Conservation (phyloP, 768 basidiomycete genomes). For the Dioszegia crocea region DNA sequence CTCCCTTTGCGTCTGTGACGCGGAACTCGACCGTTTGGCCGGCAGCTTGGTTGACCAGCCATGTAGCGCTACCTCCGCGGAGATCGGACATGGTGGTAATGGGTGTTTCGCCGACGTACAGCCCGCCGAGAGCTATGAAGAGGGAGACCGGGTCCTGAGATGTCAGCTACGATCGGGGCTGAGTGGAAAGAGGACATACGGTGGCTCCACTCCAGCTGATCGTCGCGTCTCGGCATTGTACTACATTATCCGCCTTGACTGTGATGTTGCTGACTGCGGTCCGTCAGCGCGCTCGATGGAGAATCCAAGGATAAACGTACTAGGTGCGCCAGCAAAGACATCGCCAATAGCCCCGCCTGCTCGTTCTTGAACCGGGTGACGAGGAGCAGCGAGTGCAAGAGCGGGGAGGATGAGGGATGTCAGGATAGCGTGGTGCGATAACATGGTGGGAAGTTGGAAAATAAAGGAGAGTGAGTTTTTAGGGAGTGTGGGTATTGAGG, state of each 20-base stretch:
- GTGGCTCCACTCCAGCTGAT: conserved; percentile 40
- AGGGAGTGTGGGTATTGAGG: too few species aligned
- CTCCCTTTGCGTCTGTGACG: conserved; percentile 34
- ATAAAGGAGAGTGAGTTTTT: too few species aligned
- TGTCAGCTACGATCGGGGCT: neutral
- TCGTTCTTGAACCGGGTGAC: neutral
- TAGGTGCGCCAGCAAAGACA: conserved; percentile 25
- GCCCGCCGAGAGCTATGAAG: conserved; percentile 39
- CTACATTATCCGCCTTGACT: conserved; percentile 31
- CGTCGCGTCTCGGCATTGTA: conserved; percentile 34
- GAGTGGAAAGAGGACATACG: conserved; percentile 18
- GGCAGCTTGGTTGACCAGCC: conserved; percentile 30
- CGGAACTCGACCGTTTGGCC: conserved; percentile 40
- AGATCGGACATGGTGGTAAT: conserved; percentile 24
- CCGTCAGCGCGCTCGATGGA: neutral
- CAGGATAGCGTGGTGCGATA: neutral
- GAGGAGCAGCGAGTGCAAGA: conserved; percentile 1
- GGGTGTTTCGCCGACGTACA: conserved; percentile 34
- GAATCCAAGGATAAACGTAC: conserved; percentile 15
- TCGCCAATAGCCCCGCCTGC: conserved; percentile 9
- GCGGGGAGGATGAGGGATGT: neutral
- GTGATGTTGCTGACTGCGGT: conserved; percentile 35
- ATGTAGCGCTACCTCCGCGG: conserved; percentile 15
- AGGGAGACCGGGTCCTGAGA: conserved; percentile 32
- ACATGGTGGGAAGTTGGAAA: neutral